Conservation (phyloP, 2,329 filamentous ascomycete species). For the Cytospora piceae region DNA sequence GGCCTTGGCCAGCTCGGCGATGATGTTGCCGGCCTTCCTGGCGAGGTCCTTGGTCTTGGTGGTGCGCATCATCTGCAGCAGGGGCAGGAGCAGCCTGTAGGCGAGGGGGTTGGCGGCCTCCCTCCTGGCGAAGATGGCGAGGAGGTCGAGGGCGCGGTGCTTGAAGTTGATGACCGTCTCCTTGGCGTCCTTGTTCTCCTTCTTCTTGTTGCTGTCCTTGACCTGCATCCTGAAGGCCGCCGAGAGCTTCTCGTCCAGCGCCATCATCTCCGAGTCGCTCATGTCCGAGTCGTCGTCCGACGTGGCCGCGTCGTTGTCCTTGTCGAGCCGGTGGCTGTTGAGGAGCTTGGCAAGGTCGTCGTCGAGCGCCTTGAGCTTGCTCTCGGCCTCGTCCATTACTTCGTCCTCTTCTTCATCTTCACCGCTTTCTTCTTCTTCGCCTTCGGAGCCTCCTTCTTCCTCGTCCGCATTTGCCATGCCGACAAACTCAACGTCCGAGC, state of each 20-base stretch:
- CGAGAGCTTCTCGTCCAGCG: conserved; percentile 78
- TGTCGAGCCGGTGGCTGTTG: conserved; percentile 68
- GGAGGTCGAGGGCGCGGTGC: conserved; percentile 84
- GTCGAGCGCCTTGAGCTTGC: conserved; percentile 45
- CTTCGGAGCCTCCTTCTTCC: conserved; percentile 44
- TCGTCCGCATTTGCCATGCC: conserved; percentile 34
- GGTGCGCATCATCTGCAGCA: conserved; percentile 76
- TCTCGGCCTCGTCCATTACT: conserved; percentile 50
- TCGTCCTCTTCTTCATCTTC: conserved; percentile 45
- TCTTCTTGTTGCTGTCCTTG: conserved; percentile 75
- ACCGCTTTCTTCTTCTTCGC: conserved; percentile 49
- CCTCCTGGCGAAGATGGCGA: conserved; percentile 82
- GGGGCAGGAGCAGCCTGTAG: conserved; percentile 72
- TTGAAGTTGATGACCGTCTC: conserved; percentile 94
- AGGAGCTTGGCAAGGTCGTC: conserved; percentile 57
- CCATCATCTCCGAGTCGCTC: conserved; percentile 95
- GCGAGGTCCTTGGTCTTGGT: conserved; percentile 77
- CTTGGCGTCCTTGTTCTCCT: conserved; percentile 84
- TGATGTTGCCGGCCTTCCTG: conserved; percentile 71
- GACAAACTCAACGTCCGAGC: conserved; percentile 49
- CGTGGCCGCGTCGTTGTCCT: conserved; percentile 58
- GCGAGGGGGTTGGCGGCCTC: conserved; percentile 70
- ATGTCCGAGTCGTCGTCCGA: conserved; percentile 76
- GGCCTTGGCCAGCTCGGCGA: conserved; percentile 72
- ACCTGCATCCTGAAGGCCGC: conserved; percentile 82